Evolutionary conservation across 768 basidiomycete genomes (phyloP).

Genomic region (Termitomyces sp.): DNA sequence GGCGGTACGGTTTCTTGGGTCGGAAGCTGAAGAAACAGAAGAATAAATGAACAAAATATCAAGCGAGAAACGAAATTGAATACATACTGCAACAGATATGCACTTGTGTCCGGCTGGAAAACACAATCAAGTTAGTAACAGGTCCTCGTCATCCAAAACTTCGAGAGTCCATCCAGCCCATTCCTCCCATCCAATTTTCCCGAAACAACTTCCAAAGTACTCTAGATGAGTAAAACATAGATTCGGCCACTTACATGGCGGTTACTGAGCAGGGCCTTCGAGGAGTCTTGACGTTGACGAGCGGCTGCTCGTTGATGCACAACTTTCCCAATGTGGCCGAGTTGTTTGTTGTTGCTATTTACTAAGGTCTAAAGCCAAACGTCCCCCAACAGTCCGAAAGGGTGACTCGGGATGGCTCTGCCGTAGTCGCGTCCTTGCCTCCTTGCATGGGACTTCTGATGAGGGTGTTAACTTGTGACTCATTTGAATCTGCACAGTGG

Average conservation of each 20-base stretch:
- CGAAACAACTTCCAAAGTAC: slow-evolving; percentile 18
- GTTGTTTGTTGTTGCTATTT: slow-evolving; percentile 12
- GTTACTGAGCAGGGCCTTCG: slow-evolving; percentile 33
- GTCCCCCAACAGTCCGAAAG: neutral
- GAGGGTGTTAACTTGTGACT: neutral
- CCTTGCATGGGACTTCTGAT: neutral
- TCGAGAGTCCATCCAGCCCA: slow-evolving; percentile 32
- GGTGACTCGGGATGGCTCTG: too few species aligned
- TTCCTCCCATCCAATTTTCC: slow-evolving; percentile 22
- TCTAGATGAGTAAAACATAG: slow-evolving; percentile 13
- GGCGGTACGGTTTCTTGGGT: slow-evolving; percentile 26
- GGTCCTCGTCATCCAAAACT: slow-evolving; percentile 32
- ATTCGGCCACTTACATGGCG: slow-evolving; percentile 32
- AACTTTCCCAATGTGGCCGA: slow-evolving; percentile 15
- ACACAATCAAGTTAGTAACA: slow-evolving; percentile 19
- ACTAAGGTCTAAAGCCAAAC: neutral
- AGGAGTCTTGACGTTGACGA: slow-evolving; percentile 37
- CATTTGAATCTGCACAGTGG: neutral
- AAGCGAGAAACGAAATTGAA: neutral
- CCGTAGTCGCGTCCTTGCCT: too few species aligned
- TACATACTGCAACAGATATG: slow-evolving; percentile 37
- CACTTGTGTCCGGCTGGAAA: slow-evolving; percentile 34
- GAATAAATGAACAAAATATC: neutral
- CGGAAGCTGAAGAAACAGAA: slow-evolving; percentile 22
- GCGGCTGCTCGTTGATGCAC: slow-evolving; percentile 10